Base-by-base conservation (phyloP, 176 grass and related monocot species). In the Rhynchospora tenuis region DNA sequence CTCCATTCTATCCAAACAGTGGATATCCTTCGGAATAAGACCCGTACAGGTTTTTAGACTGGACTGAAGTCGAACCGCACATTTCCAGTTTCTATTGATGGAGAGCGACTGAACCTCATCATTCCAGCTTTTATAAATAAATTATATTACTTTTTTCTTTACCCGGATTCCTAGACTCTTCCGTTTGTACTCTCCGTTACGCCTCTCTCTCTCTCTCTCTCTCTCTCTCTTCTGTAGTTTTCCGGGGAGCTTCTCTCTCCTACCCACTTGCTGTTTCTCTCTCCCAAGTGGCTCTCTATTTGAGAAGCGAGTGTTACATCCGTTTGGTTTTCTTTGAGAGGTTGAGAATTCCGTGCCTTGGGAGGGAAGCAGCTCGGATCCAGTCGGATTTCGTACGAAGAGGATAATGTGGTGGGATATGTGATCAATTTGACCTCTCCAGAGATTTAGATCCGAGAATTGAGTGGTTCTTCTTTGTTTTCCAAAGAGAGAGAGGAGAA, bases 381-480 rank as follows among this genome's bases (percentile, higher is more conserved):
- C 31, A 19, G 16, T 22, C 23, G 1, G n/a, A 20, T 62, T 72
- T 38, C 66, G 27, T 43, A n/a, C 82, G 29, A 45, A 7, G 79
- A 88, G 73, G 87, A 87, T 85, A 94, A 94, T 94, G 92, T 79
- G 87, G 87, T 20, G 63, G n/a, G 65, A 66, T 59, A 65, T 38
- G 17, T 19, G 15, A 57, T 64, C 38, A 79, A 23, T n/a, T 83
- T 71, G 75, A 86, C 27, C 52, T 48, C 74, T 67, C 85, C 91
- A 75, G 71, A 74, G 83, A 57, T 83, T 45, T 73, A 75, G 17
- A 19, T 70, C 9, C 63, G 67, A 87, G 64, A 85, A 74, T 83
- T 58, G 74, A 72, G 82, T 84, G 46, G 66, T 73, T 59, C 38
- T 73, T 44, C 43, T 72, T 22, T 66, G 64, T 33, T 67, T 42